Evolutionary conservation across 2,329 filamentous ascomycete species (phyloP).

Genomic region (Fusarium sambucinum): DNA sequence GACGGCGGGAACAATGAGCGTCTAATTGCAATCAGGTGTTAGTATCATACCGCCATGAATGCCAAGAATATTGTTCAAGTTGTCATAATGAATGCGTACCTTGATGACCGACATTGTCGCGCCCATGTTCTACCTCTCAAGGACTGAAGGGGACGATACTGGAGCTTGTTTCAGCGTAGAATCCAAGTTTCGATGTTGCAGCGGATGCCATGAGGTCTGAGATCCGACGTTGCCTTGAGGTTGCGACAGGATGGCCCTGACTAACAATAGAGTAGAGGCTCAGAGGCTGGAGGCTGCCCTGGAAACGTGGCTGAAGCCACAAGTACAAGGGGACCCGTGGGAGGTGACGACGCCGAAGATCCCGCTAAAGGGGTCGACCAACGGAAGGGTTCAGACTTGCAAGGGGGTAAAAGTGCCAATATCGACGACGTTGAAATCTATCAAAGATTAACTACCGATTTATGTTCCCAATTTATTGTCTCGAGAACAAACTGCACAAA

Average conservation of each 20-base stretch:
- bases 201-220: slow-evolving; percentile 23
- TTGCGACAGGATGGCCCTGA: slow-evolving; percentile 6
- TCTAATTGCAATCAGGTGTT: slow-evolving; percentile 60
- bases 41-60: slow-evolving; percentile 5
- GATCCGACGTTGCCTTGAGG: slow-evolving; percentile 16
- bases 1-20: slow-evolving; percentile 75
- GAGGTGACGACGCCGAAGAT: slow-evolving; percentile 41
- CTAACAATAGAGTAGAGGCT: slow-evolving; percentile 13
- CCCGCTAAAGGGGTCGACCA: slow-evolving; percentile 35
- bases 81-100: slow-evolving; percentile 42
- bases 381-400: slow-evolving; percentile 23
- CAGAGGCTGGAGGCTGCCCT: slow-evolving; percentile 19
- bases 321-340: slow-evolving; percentile 17
- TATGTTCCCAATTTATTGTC: not conserved
- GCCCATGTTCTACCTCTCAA: slow-evolving; percentile 47
- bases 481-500: not conserved
- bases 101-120: slow-evolving; percentile 54
- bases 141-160: not conserved
- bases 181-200: slow-evolving; percentile 1
- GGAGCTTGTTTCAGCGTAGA: slow-evolving; percentile 1
- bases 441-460: not conserved
- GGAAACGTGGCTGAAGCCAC: slow-evolving; percentile 35
- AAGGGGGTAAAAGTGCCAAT: slow-evolving; percentile 31
- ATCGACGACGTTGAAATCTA: slow-evolving; percentile 8
- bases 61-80: slow-evolving; percentile 5